A percentile compares a stretch with the other conserved stretches of the same genome.
Conservation (phyloP, 228 moss, liverwort and hornwort species). For the Sphagnum magellanicum region DNA sequence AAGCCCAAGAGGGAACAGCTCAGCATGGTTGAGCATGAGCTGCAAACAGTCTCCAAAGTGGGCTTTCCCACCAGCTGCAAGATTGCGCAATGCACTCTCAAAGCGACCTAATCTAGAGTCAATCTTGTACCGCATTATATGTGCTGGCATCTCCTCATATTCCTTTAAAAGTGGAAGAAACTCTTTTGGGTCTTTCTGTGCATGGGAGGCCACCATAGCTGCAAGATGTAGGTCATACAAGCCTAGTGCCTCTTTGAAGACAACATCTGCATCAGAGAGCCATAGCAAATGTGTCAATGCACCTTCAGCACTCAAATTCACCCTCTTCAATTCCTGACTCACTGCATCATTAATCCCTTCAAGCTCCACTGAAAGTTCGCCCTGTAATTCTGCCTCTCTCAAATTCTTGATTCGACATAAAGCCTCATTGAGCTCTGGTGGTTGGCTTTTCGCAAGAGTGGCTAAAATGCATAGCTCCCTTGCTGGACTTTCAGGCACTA, state of each 20-base stretch:
- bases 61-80: conserved; percentile 63
- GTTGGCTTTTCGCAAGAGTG: conserved; percentile 73
- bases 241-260: conserved; percentile 82
- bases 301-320: conserved; percentile 79
- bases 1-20: conserved; percentile 64
- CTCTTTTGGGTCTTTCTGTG: conserved; percentile 95
- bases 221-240: conserved; percentile 95
- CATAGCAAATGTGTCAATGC: conserved; percentile 93
- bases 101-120: conserved; percentile 66
- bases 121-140: conserved; percentile 72
- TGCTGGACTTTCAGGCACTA: conserved; percentile 44
- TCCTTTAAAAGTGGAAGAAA: conserved; percentile 84
- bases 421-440: conserved; percentile 81
- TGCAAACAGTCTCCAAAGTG: conserved; percentile 66
- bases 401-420: conserved; percentile 64
- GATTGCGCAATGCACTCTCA: conserved; percentile 72
- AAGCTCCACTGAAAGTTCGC: conserved; percentile 39
- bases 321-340: conserved; percentile 24
- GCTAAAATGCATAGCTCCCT: conserved; percentile 90
- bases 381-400: conserved; percentile 72
- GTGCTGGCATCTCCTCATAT: conserved; percentile 71
- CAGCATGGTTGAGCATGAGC: conserved; percentile 58
- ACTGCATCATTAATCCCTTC: conserved; percentile 36
- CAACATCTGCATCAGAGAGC: conserved; percentile 84
- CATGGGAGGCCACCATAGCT: conserved; percentile 94